Evolutionary conservation across 2,329 filamentous ascomycete species (phyloP).

Genomic region (Colletotrichum spinosum): DNA sequence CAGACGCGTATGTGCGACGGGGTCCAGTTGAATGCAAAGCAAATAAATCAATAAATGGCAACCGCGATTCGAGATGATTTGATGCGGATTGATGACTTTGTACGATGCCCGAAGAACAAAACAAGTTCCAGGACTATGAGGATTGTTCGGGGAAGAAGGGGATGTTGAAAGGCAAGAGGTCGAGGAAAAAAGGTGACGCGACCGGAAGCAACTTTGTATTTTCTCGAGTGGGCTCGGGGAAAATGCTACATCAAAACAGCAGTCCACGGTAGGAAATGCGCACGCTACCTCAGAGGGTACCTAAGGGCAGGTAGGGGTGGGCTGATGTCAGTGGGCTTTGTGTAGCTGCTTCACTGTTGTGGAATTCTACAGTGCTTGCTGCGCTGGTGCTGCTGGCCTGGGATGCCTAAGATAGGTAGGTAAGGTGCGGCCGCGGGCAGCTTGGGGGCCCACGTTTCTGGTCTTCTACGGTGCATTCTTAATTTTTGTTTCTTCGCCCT

Average conservation of each 20-base stretch:
- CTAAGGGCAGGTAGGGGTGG: neutral
- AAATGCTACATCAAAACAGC: conserved; percentile 33
- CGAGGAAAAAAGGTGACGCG: conserved; percentile 34
- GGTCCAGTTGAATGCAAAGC: neutral
- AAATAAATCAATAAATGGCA: conserved; percentile 2
- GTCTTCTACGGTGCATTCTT: too few species aligned
- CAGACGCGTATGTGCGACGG: conserved; percentile 27
- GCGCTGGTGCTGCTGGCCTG: too few species aligned
- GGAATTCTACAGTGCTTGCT: too few species aligned
- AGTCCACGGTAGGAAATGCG: conserved; percentile 4
- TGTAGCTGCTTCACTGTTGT: conserved; percentile 6
- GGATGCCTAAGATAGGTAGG: too few species aligned
- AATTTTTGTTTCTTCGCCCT: neutral
- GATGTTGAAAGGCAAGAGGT: conserved; percentile 18
- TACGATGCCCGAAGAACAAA: conserved; percentile 12
- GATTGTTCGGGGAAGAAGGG: conserved; percentile 15
- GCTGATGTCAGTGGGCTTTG: conserved; percentile 12
- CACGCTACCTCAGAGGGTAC: neutral
- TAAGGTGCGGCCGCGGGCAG: too few species aligned
- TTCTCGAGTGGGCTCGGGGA: conserved; percentile 27
- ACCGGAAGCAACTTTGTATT: conserved; percentile 37
- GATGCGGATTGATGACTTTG: conserved; percentile 22
- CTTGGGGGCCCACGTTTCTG: too few species aligned
- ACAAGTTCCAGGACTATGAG: conserved; percentile 6
- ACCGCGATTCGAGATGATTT: neutral